These are phyloP conservation scores for Nitzschia inconspicua DNA, from an alignment of 108 stramenopile species.

Conservation along the genomic window DNA sequence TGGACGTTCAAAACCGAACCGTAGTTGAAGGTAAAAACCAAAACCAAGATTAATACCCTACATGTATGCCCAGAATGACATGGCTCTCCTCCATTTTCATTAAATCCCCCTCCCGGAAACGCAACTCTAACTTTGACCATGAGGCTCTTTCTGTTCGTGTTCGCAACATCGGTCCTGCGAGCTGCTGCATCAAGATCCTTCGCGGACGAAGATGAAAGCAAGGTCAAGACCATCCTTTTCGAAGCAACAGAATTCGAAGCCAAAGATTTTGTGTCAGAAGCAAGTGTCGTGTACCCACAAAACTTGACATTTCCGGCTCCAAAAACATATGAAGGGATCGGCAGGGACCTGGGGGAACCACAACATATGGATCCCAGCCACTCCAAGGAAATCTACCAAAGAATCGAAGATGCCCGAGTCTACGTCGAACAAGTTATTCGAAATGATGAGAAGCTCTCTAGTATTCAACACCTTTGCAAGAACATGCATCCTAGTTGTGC, in stretches of 20 bases:
- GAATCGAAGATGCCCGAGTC: slow-evolving; percentile 26
- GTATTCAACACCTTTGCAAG: slow-evolving; percentile 36
- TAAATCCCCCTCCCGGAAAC: too few relatives aligned
- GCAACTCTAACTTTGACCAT: too few relatives aligned
- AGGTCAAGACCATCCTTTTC: too few relatives aligned
- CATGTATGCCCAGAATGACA: too few relatives aligned
- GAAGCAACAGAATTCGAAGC: neutral
- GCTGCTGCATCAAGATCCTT: too few relatives aligned
- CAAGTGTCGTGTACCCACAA: neutral
- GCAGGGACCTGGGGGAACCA: slow-evolving; percentile 1
- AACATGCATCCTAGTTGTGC: slow-evolving; percentile 61
- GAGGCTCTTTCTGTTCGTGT: too few relatives aligned
- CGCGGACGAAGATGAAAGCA: too few relatives aligned
- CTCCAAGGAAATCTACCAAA: neutral
- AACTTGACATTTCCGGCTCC: slow-evolving; percentile 1
- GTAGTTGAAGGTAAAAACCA: too few relatives aligned
- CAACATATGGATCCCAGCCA: neutral
- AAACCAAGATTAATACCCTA: too few relatives aligned
- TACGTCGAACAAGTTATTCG: slow-evolving; percentile 59
- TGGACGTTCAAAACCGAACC: too few relatives aligned
- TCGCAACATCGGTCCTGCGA: too few relatives aligned
- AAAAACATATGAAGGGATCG: neutral
- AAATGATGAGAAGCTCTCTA: slow-evolving; percentile 25
- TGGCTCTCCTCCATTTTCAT: too few relatives aligned
- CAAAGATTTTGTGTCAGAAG: neutral